phyloP scores from a whole-genome alignment of 1,139 yeast species.

The Candida sp. region DNA sequence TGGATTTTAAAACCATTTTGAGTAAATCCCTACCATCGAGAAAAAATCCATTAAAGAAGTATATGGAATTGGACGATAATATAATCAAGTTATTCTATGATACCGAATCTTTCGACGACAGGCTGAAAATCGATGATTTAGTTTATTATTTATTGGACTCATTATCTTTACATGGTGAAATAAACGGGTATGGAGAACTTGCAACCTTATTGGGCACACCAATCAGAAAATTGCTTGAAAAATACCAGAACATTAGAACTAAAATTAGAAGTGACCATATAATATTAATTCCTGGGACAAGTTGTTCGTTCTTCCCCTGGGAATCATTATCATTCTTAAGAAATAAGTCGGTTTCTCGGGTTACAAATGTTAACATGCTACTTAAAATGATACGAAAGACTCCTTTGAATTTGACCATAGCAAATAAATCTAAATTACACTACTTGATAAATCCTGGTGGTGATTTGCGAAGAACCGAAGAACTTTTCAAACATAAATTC shows the following conservation, averaged over 20 bases:
- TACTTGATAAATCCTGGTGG: slow-evolving; percentile 81
- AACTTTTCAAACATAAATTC: slow-evolving; percentile 50
- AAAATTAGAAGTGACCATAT: slow-evolving; percentile 41
- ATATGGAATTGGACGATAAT: slow-evolving; percentile 44
- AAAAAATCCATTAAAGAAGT: slow-evolving; percentile 11
- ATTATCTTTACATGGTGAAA: slow-evolving; percentile 60
- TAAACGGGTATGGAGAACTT: slow-evolving; percentile 53
- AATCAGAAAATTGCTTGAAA: slow-evolving; percentile 30
- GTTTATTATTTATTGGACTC: slow-evolving; percentile 60
- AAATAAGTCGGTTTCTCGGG: slow-evolving; percentile 60
- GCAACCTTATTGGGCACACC: slow-evolving; percentile 39
- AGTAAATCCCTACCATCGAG: slow-evolving; percentile 35
- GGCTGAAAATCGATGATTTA: slow-evolving; percentile 49
- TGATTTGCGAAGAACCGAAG: slow-evolving; percentile 70
- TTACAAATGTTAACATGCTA: slow-evolving; percentile 64
- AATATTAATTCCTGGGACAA: slow-evolving; percentile 64
- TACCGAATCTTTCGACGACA: slow-evolving; percentile 22
- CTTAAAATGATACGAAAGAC: slow-evolving; percentile 30
- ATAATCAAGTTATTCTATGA: slow-evolving; percentile 52
- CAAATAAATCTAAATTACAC: slow-evolving; percentile 24
- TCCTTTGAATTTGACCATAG: slow-evolving; percentile 4
- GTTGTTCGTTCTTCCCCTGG: slow-evolving; percentile 79
- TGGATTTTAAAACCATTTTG: slow-evolving; percentile 29
- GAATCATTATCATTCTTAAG: slow-evolving; percentile 66
- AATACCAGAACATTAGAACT: slow-evolving; percentile 22